phyloP scores from a whole-genome alignment of 768 basidiomycete genomes.

The Phanerodontia chrysosporium region DNA sequence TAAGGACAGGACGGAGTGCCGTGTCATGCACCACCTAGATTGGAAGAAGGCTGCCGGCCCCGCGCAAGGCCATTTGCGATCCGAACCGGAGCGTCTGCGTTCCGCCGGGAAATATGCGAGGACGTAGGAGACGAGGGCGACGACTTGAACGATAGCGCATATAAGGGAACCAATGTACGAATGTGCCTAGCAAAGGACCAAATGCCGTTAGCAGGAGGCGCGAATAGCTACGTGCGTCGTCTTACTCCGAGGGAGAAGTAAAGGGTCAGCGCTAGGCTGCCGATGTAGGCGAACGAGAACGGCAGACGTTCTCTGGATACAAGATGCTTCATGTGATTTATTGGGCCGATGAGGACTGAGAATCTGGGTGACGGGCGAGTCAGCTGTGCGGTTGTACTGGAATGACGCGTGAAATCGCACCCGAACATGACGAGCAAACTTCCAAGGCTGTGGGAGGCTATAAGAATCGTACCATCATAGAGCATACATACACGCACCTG shows the following conservation, averaged over 20 bases:
- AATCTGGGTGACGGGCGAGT: constrained; percentile 43
- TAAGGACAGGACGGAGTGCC: too few relatives aligned
- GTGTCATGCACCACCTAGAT: constrained; percentile 36
- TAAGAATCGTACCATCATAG: not conserved
- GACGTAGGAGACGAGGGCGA: constrained; percentile 84
- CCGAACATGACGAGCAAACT: constrained; percentile 96
- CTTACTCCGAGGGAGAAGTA: constrained; percentile 89
- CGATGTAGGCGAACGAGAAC: constrained; percentile 80
- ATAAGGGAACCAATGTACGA: constrained; percentile 87
- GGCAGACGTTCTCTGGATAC: constrained; percentile 78
- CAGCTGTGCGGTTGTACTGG: not conserved
- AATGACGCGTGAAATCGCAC: constrained; percentile 35
- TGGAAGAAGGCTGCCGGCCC: constrained; percentile 80
- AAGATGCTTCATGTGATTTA: constrained; percentile 90
- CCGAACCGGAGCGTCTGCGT: constrained; percentile 77
- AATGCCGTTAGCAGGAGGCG: not conserved
- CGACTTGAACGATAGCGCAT: constrained; percentile 77
- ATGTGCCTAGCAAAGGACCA: constrained; percentile 45
- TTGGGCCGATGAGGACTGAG: constrained; percentile 82
- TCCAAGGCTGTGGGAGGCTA: constrained; percentile 53
- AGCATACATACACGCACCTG: constrained; percentile 41
- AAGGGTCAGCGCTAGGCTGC: constrained; percentile 78
- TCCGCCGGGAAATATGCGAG: constrained; percentile 94
- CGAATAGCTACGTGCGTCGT: constrained; percentile 9
- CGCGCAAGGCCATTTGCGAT: constrained; percentile 74